These are phyloP conservation scores for Saccharomyces hybrid DNA, from an alignment of 1,139 yeast species.

Conservation along the genomic window DNA sequence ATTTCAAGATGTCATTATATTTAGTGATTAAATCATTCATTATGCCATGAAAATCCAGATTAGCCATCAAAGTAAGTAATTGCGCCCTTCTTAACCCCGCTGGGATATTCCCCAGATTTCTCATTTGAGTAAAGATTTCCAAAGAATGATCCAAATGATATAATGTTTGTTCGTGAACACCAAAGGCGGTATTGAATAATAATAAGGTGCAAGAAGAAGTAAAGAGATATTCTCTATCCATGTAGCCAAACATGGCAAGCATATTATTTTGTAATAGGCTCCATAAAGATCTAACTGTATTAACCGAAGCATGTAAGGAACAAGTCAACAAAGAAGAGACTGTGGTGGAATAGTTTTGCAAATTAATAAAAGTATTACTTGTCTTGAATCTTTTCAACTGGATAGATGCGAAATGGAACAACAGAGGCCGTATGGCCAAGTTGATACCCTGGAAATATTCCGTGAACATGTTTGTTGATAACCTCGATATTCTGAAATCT, in stretches of 20 bases:
- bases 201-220: constrained; percentile 74
- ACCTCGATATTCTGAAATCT: constrained; percentile 48
- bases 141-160: constrained; percentile 70
- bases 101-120: constrained; percentile 67
- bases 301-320: constrained; percentile 76
- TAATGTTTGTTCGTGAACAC: constrained; percentile 68
- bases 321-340: constrained; percentile 66
- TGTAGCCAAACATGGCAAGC: constrained; percentile 80
- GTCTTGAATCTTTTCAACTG: constrained; percentile 49
- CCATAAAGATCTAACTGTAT: constrained; percentile 68
- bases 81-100: constrained; percentile 71
- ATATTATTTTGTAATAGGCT: constrained; percentile 63
- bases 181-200: constrained; percentile 72
- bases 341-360: constrained; percentile 60
- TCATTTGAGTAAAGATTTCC: constrained; percentile 63
- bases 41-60: constrained; percentile 60
- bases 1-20: constrained; percentile 44
- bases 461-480: constrained; percentile 71
- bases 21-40: constrained; percentile 50
- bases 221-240: constrained; percentile 80
- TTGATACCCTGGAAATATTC: constrained; percentile 84
- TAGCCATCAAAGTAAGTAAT: constrained; percentile 52
- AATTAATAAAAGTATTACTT: constrained; percentile 51
- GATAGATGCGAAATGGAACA: constrained; percentile 71
- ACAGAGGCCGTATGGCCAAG: constrained; percentile 69